Evolutionary conservation across 768 basidiomycete genomes (phyloP), one percentile per base, ranked within the genome.

Genomic region (Lentinula lateritia): DNA sequence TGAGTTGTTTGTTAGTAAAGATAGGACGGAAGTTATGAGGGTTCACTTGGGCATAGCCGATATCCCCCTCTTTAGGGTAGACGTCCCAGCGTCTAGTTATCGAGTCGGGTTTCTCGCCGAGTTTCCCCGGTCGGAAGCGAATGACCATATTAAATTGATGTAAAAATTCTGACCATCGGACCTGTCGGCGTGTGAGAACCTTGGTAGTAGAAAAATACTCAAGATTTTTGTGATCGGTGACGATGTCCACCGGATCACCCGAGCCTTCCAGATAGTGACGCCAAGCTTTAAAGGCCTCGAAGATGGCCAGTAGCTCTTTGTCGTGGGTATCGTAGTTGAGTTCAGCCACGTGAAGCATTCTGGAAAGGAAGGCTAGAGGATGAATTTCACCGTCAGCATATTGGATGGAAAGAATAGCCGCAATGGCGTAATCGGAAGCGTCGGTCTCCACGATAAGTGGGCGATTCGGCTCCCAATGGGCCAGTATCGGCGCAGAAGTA

Each of bases 361-460:
- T n/a, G 66, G 20, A 20, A 81, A 71, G 16, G 23, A 82, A 78
- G 0, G 77, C 74, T 4, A 81, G 6, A 32, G 50, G 50, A 69
- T 8, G 81, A 57, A 67, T 83, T 80, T 61, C 73, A 70, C 66
- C 81, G 75, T 54, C 78, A 71, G 55, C 73, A 70, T 12, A 73
- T 66, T 61, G 73, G 73, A 63, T 74, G 74, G 67, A 64, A 0
- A 78, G 63, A 0, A 76, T 70, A 6, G 70, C 74, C n/a, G 73
- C 77, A 7, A 67, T 63, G 0, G 74, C 75, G 16, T 62, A 70
- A 36, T 74, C 71, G 0, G 72, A 76, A 0, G 74, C 68, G 55
- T 78, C 70, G 0, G 65, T 62, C 66, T 76, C 69, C 0, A 78
- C 63, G 3, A 50, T 61, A 68, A 74, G 0, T 13, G 63, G 67